Evolutionary conservation across 1,284 basidiomycete species (phyloP).

Genomic region (Microbotryomycetes sp.): DNA sequence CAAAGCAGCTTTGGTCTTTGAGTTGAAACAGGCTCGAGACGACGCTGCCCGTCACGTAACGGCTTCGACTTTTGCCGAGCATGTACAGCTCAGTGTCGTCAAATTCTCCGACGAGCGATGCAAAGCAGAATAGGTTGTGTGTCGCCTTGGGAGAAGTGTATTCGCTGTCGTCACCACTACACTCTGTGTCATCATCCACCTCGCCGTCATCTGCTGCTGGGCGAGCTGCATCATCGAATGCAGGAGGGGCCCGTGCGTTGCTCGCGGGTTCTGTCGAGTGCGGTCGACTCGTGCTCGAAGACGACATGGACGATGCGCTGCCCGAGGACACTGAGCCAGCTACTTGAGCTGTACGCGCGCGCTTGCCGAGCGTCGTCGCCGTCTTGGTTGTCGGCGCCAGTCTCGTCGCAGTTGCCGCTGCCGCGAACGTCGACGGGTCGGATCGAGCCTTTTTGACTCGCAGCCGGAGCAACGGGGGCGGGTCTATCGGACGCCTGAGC

Average conservation of each 20-base stretch:
- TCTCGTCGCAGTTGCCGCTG: background rate
- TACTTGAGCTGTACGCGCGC: too few relatives aligned
- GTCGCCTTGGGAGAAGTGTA: conserved; percentile 38
- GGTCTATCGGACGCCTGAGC: conserved; percentile 92
- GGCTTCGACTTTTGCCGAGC: conserved; percentile 84
- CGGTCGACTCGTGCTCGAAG: too few relatives aligned
- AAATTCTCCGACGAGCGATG: conserved; percentile 50
- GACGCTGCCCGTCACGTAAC: conserved; percentile 79
- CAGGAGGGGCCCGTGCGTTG: too few relatives aligned
- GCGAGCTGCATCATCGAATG: too few relatives aligned
- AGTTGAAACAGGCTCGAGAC: conserved; percentile 91
- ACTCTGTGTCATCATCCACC: conserved; percentile 26
- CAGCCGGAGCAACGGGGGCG: conserved; percentile 91
- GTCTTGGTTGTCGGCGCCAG: too few relatives aligned
- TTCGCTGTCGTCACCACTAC: background rate
- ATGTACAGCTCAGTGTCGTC: conserved; percentile 81
- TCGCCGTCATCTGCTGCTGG: background rate
- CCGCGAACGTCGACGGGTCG: too few relatives aligned
- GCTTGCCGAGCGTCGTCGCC: too few relatives aligned
- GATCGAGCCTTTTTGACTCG: conserved; percentile 63
- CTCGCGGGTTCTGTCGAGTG: too few relatives aligned
- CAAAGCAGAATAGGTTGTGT: conserved; percentile 91
- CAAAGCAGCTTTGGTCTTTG: conserved; percentile 70
- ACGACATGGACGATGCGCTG: too few relatives aligned
- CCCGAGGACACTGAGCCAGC: too few relatives aligned